Conservation (phyloP, 192 early-diverging fungal genomes). For the Gonapodya prolifera region DNA sequence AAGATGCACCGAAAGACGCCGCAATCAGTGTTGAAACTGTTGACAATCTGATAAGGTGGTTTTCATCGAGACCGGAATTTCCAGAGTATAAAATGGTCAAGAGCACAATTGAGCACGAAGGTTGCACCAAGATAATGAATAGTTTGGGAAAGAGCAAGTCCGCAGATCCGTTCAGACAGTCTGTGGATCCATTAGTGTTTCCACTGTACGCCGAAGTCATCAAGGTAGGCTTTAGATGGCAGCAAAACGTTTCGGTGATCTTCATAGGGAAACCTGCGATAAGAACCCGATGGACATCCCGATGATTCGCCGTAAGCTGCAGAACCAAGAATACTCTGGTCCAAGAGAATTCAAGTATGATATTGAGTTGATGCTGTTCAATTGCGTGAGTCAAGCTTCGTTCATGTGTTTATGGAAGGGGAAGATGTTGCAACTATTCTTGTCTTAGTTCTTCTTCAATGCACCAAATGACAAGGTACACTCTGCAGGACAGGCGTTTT, state of each 20-base stretch:
- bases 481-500: neutral
- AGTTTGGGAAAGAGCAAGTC: neutral
- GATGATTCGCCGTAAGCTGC: neutral
- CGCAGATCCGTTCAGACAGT: neutral
- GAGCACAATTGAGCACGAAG: neutral
- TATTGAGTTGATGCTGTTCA: neutral
- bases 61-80: neutral
- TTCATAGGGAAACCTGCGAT: neutral
- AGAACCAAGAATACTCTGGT: neutral
- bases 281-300: neutral
- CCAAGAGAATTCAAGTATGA: neutral
- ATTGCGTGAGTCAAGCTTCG: neutral
- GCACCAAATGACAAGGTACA: neutral
- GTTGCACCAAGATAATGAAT: neutral
- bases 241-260: neutral
- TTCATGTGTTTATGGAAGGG: neutral
- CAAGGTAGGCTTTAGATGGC: neutral
- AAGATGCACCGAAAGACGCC: neutral
- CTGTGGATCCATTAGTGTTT: neutral
- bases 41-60: neutral
- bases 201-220: neutral
- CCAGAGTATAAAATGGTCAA: neutral
- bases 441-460: neutral
- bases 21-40: neutral
- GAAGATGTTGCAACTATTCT: neutral